phyloP scores from a whole-genome alignment of 2,329 filamentous ascomycete species.

The Ophiostoma ulmi region DNA sequence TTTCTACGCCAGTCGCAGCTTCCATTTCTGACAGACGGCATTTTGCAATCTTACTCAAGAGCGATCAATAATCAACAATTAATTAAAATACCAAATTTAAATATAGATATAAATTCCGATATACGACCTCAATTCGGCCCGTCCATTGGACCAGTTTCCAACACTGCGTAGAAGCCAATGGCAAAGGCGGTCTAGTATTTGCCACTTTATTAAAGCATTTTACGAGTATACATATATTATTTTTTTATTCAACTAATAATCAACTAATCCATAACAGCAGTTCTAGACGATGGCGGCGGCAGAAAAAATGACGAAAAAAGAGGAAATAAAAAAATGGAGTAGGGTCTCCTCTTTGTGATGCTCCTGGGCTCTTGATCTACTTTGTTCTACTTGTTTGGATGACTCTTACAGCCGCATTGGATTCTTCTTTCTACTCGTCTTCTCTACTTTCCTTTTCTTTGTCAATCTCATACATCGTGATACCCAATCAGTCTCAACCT shows the following conservation, averaged over 20 bases:
- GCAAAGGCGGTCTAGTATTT: slow-evolving; percentile 5
- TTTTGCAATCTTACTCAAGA: no score
- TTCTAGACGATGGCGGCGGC: background rate
- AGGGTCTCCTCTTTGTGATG: slow-evolving; percentile 3
- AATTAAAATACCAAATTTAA: background rate
- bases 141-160: background rate
- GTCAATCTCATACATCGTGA: background rate
- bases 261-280: background rate
- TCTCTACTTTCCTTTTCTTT: background rate
- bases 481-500: background rate
- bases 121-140: background rate
- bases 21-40: background rate
- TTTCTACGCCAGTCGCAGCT: background rate
- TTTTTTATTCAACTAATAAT: background rate
- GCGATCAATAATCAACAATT: no score
- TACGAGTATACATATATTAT: no score
- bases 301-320: slow-evolving; percentile 1
- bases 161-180: background rate
- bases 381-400: background rate
- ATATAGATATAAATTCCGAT: background rate
- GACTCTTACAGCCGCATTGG: background rate
- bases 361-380: background rate
- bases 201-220: slow-evolving; percentile 6
- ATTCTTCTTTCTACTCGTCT: background rate
- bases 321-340: background rate